These are phyloP conservation scores for Telfairia occidentalis DNA, from an alignment of 331 rosid species.

Conservation along the genomic window DNA sequence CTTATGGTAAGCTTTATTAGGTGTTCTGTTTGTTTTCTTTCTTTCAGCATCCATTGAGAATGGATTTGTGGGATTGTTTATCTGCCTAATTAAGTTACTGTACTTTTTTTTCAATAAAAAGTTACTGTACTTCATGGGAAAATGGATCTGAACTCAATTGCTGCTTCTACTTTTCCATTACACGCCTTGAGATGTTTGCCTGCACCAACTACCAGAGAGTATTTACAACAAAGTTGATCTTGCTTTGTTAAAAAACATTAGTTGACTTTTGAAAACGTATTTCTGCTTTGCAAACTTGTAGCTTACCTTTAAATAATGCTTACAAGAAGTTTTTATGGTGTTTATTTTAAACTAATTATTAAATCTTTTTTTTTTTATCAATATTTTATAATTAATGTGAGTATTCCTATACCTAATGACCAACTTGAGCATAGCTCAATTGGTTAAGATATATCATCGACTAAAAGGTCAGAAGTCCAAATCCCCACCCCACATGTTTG, in stretches of 20 bases:
- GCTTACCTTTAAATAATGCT: background rate
- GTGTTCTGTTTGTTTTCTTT: background rate
- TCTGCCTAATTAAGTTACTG: background rate
- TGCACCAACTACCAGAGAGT: background rate
- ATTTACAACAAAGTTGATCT: background rate
- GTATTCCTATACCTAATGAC: too few species aligned
- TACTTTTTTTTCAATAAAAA: background rate
- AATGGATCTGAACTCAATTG: background rate
- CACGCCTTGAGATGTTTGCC: background rate
- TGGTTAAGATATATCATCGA: too few species aligned
- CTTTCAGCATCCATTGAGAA: background rate
- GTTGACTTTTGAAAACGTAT: background rate
- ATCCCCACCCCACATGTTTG: too few species aligned
- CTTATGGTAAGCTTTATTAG: slow-evolving; percentile 45
- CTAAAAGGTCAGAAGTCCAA: too few species aligned
- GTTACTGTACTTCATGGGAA: background rate
- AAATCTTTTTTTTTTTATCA: background rate
- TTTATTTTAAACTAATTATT: background rate
- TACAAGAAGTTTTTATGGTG: background rate
- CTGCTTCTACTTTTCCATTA: background rate
- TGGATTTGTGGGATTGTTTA: background rate
- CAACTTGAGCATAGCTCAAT: too few species aligned
- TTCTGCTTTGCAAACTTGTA: background rate
- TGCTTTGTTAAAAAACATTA: background rate
- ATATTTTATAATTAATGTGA: background rate